Evolutionary conservation across 305 asterid genomes (phyloP).

Genomic region (Withania somnifera): DNA sequence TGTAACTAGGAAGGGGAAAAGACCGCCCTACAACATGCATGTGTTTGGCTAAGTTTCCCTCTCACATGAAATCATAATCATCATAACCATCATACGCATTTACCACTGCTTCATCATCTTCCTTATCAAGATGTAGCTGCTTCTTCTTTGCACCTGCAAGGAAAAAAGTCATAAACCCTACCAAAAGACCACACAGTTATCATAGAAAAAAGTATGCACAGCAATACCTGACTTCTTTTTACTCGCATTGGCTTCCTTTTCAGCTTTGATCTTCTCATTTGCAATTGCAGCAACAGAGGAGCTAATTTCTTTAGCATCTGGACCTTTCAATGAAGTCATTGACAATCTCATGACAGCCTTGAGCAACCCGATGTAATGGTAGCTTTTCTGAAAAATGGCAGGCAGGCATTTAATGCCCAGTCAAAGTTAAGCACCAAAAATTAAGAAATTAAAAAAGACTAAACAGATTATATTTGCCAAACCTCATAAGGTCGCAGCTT

Average conservation of each 20-base stretch:
- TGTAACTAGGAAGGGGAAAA: neutral
- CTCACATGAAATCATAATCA: slow-evolving; percentile 36
- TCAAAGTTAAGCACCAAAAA: slow-evolving; percentile 1
- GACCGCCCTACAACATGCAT: slow-evolving; percentile 5
- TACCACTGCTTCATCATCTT: slow-evolving; percentile 46
- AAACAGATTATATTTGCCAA: slow-evolving; percentile 5
- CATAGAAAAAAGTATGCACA: neutral
- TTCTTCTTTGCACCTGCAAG: slow-evolving; percentile 72
- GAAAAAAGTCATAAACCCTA: neutral
- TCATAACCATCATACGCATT: slow-evolving; percentile 20
- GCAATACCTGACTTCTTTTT: slow-evolving; percentile 68
- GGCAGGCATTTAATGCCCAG: neutral
- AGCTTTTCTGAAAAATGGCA: slow-evolving; percentile 61
- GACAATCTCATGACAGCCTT: slow-evolving; percentile 81
- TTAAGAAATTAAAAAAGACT: neutral
- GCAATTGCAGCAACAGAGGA: slow-evolving; percentile 91
- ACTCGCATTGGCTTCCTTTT: slow-evolving; percentile 83
- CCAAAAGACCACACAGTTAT: neutral
- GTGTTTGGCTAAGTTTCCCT: neutral
- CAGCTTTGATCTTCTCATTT: slow-evolving; percentile 88
- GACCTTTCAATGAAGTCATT: slow-evolving; percentile 61
- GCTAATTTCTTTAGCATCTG: slow-evolving; percentile 85
- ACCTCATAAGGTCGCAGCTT: slow-evolving; percentile 83
- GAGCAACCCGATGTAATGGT: slow-evolving; percentile 69
- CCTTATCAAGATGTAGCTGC: slow-evolving; percentile 62